Evolutionary conservation across 306 rosid species (phyloP), one percentile per base, ranked within the genome.

Genomic region (Dalbergia cultrata): DNA sequence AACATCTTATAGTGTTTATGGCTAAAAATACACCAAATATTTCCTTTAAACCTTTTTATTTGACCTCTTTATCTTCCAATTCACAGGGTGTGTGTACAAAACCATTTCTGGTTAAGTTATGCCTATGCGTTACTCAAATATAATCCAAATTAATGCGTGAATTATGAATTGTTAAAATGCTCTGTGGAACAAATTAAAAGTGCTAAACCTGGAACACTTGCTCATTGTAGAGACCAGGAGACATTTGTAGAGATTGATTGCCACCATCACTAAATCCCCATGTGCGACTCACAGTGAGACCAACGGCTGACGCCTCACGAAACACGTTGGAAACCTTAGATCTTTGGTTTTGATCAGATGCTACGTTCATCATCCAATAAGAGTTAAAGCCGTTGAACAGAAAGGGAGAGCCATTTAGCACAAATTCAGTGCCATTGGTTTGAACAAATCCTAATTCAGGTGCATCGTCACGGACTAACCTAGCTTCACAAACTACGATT

Each of bases 241-340:
- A 87, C 13, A 70, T 57, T 77, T 85, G 92, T 4, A 88, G 85
- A 6, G 92, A 64, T 66, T 74, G 84, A 69, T 83, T 13, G 11
- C 82, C 86, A 54, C 92, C 95, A 53, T 90, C 95, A 52, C 70
- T 87, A 41, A 85, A 90, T 3, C 86, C 95, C 95, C 91, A 89
- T 3, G 90, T 81, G 12, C 92, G 82, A 62, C 92, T 83, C 22
- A 90, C 89, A 0, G 77, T 80, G 12, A 90, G 90, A 63, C 91
- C 95, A 0, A 57, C 56, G 6, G 75, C 68, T 0, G 95, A 88
- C 58, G 89, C 89, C 13, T 85, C 83, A 2, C 84, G 73, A 56
- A 90, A 82, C 9, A 85, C 91, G 59, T 86, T 80, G 6, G 90
- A 77, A 67, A 85, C 83, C 80, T 75, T 86, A 5, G 11, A 26